Evolutionary conservation across 2,329 filamentous ascomycete species (phyloP).

Genomic region (Dothideomycetes sp.): DNA sequence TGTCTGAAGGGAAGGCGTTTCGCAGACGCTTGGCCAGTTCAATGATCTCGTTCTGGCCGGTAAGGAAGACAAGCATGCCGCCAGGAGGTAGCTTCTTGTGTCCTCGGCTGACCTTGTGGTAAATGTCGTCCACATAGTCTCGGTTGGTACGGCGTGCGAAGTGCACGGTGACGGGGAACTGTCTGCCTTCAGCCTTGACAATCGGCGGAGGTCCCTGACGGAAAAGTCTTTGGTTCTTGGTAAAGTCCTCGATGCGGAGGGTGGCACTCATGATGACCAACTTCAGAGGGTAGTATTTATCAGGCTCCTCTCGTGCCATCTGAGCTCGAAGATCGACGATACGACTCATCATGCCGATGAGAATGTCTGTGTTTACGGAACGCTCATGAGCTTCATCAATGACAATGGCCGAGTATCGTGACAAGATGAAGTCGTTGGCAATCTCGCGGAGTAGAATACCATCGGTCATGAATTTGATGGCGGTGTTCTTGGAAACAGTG

Average conservation of each 20-base stretch:
- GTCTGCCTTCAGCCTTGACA: constrained; percentile 80
- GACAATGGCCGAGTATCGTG: constrained; percentile 85
- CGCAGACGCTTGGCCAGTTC: constrained; percentile 72
- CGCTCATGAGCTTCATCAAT: constrained; percentile 97
- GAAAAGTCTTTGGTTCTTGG: constrained; percentile 73
- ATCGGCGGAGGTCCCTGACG: constrained; percentile 63
- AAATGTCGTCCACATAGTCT: constrained; percentile 86
- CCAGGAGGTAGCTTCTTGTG: constrained; percentile 85
- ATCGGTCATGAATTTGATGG: constrained; percentile 98
- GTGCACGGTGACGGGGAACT: constrained; percentile 82
- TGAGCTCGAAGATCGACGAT: constrained; percentile 76
- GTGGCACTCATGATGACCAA: constrained; percentile 98
- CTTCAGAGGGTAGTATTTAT: constrained; percentile 64
- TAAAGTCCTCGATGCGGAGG: constrained; percentile 79
- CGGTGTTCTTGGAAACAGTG: constrained; percentile 66
- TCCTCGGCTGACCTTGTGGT: constrained; percentile 73
- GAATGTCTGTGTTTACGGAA: constrained; percentile 92
- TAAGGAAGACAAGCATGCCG: constrained; percentile 87
- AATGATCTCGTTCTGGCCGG: constrained; percentile 83
- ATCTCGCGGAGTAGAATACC: constrained; percentile 89
- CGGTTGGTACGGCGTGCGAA: constrained; percentile 72
- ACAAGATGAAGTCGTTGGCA: constrained; percentile 74
- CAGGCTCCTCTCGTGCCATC: constrained; percentile 59
- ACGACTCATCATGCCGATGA: constrained; percentile 94
- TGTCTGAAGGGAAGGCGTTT: constrained; percentile 48